Conservation (phyloP, 129 eudicot species). For the Escallonia rubra region DNA sequence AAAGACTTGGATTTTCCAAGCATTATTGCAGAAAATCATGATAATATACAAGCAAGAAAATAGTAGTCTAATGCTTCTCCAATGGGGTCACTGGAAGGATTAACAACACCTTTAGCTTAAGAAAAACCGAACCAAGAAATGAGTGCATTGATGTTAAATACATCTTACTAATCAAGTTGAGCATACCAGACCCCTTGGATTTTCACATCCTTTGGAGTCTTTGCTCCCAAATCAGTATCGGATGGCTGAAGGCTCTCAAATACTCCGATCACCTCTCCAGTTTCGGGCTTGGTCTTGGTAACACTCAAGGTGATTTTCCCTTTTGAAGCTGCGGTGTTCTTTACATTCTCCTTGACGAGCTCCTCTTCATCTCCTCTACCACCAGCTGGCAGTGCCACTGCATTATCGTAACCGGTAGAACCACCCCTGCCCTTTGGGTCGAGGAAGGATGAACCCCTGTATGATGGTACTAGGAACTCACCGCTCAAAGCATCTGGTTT, state of each 20-base stretch:
- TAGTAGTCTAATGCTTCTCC: slow-evolving; percentile 21
- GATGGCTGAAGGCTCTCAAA: slow-evolving; percentile 96
- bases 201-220: slow-evolving; percentile 87
- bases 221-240: slow-evolving; percentile 90
- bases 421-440: slow-evolving; percentile 99
- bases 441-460: slow-evolving; percentile 94
- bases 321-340: slow-evolving; percentile 56
- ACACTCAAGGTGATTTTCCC: slow-evolving; percentile 83
- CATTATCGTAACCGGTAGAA: slow-evolving; percentile 89
- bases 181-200: slow-evolving; percentile 95
- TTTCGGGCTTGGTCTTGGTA: slow-evolving; percentile 72
- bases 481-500: slow-evolving; percentile 73
- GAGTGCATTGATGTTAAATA: slow-evolving; percentile 21
- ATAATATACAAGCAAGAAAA: slow-evolving; percentile 44
- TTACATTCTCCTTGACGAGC: slow-evolving; percentile 70
- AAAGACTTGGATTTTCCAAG: slow-evolving; percentile 1
- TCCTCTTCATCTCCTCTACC: slow-evolving; percentile 99
- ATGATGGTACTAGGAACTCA: slow-evolving; percentile 78
- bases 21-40: slow-evolving; percentile 12
- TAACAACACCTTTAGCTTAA: slow-evolving; percentile 23
- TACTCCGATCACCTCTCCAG: slow-evolving; percentile 89
- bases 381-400: slow-evolving; percentile 95
- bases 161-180: slow-evolving; percentile 55
- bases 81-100: slow-evolving; percentile 19
- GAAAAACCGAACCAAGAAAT: slow-evolving; percentile 32